Base-by-base conservation (phyloP, 495 filamentous ascomycete genomes). In the Bathelium albidoporum region DNA sequence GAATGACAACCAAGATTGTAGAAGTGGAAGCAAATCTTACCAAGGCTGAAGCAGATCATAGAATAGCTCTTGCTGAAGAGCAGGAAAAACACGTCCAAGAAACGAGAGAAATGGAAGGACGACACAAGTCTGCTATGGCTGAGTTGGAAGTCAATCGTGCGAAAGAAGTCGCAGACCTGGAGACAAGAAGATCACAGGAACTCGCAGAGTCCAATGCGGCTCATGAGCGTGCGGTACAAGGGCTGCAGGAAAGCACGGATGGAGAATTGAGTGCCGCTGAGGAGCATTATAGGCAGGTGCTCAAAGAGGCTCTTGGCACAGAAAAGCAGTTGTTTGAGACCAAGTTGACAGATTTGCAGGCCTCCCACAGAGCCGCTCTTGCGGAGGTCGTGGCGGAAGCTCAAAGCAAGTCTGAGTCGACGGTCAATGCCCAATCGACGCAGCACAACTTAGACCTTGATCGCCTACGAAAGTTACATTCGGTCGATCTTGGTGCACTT, bases 311-410 rank as follows among this genome's bases (percentile, higher is more conserved):
- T 29, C 20, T 55, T 55, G 7, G 49, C 24, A 55, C 26, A n/a
- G 49, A 55, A 55, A 55, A 29, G 49, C 49, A 29, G 9, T 10
- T 1, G 11, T 55, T 55, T 29, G 49, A 55, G 49, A 55, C 16
- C 49, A 55, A 55, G 49, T 55, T 55, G 24, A 55, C 49, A 55
- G 49, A 55, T 55, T 55, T 55, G 24, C 49, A 55, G 49, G 49
- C 20, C 49, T 55, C 22, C 12, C 49, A 55, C 49, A 55, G 24
- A 11, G 49, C 49, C 49, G 49, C 49, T 11, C 24, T 55, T 26
- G 20, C 20, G 20, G 49, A 55, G 24, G 24, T 29, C 49, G 49
- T 55, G 49, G 49, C 49, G 49, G 24, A 55, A 11, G 49, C 49
- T 55, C 20, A 55, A 55, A 55, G 49, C 49, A 55, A 55, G 49